phyloP scores from a whole-genome alignment of 768 basidiomycete genomes.

The Lactarius psammicola region DNA sequence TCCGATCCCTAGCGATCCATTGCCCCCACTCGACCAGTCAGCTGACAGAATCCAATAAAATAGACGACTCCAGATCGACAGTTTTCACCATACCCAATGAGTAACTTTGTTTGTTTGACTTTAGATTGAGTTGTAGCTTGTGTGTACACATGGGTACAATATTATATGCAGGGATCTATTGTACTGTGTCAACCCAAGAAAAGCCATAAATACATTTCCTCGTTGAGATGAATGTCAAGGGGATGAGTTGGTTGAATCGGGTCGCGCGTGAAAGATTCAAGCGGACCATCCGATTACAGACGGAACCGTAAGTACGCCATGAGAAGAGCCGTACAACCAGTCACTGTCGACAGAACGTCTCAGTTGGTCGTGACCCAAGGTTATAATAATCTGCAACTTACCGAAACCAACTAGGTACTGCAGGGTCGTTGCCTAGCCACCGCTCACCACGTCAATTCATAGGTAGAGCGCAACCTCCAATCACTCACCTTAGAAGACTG shows the following conservation, averaged over 20 bases:
- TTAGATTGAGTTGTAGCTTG: not conserved
- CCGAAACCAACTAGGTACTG: slow-evolving; percentile 88
- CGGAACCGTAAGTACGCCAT: slow-evolving; percentile 86
- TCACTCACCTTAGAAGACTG: slow-evolving; percentile 77
- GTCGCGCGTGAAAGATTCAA: not conserved
- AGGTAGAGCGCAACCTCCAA: not conserved
- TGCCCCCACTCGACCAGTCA: slow-evolving; percentile 66
- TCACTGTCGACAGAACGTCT: slow-evolving; percentile 51
- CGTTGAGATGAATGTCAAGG: not conserved
- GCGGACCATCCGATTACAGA: slow-evolving; percentile 31
- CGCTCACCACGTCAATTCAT: not conserved
- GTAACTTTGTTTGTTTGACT: slow-evolving; percentile 1
- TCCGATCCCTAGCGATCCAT: slow-evolving; percentile 51
- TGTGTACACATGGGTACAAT: not conserved
- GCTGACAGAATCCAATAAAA: not conserved
- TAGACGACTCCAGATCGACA: not conserved
- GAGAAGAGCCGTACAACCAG: slow-evolving; percentile 79
- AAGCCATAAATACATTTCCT: slow-evolving; percentile 10
- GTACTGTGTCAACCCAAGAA: not conserved
- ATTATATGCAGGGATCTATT: slow-evolving; percentile 2
- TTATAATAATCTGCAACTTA: slow-evolving; percentile 38
- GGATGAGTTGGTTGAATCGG: not conserved
- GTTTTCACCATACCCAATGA: not conserved
- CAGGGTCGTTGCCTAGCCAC: slow-evolving; percentile 68
- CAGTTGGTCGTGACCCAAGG: not conserved